These are phyloP conservation scores for Wickerhamomyces kurtzmanii DNA, from an alignment of 805 yeast species.

Conservation along the genomic window DNA sequence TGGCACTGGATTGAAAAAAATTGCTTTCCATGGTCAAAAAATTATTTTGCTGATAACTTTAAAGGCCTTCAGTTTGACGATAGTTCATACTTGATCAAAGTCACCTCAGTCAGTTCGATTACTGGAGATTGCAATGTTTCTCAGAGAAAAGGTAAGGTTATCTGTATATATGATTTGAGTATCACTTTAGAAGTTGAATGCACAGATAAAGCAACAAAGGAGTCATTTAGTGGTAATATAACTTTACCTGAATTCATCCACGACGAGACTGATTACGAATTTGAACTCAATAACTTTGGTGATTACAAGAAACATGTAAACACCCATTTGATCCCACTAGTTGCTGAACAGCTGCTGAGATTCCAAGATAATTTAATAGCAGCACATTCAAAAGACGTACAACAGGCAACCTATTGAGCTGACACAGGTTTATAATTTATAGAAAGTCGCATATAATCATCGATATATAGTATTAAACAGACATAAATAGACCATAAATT, in stretches of 20 bases:
- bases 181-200: conserved; percentile 38
- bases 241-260: conserved; percentile 63
- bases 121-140: conserved; percentile 77
- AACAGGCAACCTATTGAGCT: no score
- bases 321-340: conserved; percentile 40
- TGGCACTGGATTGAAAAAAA: conserved; percentile 74
- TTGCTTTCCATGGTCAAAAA: conserved; percentile 54
- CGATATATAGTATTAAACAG: no score
- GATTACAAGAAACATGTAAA: conserved; percentile 29
- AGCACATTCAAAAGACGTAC: conserved; percentile 55
- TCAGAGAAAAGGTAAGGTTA: conserved; percentile 74
- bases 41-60: conserved; percentile 34
- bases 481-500: no score
- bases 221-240: conserved; percentile 32
- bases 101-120: conserved; percentile 32
- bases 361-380: conserved; percentile 56
- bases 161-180: conserved; percentile 63
- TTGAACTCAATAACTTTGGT: conserved; percentile 33
- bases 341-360: conserved; percentile 34
- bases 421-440: no score
- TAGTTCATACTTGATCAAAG: conserved; percentile 14
- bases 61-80: conserved; percentile 11
- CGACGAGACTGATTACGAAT: conserved; percentile 64
- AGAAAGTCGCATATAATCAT: no score
- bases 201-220: conserved; percentile 23